Conservation (phyloP, 176 grass and related monocot genomes). For the Elaeis guineensis region DNA sequence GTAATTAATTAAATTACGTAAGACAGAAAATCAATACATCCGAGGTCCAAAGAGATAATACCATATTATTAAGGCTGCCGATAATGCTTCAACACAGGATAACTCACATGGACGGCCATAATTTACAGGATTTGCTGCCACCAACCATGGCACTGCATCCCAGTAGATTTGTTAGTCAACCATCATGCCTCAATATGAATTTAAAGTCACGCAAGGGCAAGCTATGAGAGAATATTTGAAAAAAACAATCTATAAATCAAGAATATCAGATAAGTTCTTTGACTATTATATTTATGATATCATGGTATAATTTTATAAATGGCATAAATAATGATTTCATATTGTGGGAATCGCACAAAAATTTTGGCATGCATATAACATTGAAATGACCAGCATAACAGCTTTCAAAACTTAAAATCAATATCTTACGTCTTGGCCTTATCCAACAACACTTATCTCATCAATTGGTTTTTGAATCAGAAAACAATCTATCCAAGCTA, state of each 20-base stretch:
- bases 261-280: no score
- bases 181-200: neutral
- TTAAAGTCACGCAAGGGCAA: neutral
- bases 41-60: constrained; percentile 20
- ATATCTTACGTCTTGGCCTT: no score
- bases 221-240: neutral
- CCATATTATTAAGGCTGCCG: constrained; percentile 97
- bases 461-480: no score
- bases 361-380: no score
- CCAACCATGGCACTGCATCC: constrained; percentile 89
- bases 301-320: no score
- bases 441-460: no score
- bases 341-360: no score
- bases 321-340: no score
- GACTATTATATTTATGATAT: no score
- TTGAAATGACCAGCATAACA: no score
- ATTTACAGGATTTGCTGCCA: constrained; percentile 98
- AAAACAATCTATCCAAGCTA: no score
- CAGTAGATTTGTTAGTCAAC: constrained; percentile 5
- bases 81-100: constrained; percentile 97
- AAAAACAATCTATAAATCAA: neutral
- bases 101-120: constrained; percentile 89
- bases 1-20: neutral
- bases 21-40: neutral
- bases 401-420: no score